phyloP scores from a whole-genome alignment of 228 moss, liverwort and hornwort genomes.

The Sphagnum magellanicum region DNA sequence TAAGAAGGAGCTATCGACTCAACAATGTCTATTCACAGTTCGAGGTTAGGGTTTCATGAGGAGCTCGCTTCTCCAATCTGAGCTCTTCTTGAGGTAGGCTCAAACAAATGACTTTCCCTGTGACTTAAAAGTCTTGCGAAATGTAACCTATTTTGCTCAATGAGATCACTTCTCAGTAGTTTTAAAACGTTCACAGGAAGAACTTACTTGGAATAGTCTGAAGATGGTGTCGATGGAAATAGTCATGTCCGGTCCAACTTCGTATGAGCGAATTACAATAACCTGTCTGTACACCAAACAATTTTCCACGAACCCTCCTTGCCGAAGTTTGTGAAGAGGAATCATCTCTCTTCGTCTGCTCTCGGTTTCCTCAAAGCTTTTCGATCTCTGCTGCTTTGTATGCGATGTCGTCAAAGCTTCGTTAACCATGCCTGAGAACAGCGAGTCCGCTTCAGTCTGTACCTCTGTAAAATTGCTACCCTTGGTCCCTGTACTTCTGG shows the following conservation, averaged over 20 bases:
- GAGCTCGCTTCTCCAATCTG: no score
- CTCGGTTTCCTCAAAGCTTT: not conserved
- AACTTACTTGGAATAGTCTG: conserved; percentile 1
- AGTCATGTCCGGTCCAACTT: not conserved
- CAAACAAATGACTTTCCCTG: no score
- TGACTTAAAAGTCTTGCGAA: no score
- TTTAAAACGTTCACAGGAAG: no score
- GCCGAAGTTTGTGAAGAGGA: not conserved
- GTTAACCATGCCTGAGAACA: not conserved
- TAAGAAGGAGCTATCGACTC: no score
- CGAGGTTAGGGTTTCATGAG: no score
- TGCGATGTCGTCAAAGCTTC: not conserved
- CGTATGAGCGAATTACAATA: not conserved
- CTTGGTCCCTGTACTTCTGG: no score
- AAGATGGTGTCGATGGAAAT: not conserved
- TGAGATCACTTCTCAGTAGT: no score
- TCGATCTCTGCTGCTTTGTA: not conserved
- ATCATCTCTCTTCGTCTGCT: not conserved
- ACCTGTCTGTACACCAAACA: conserved; percentile 7
- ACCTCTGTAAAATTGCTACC: no score
- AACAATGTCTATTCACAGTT: no score
- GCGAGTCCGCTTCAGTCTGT: not conserved
- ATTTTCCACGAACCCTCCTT: not conserved
- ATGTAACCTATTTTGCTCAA: no score
- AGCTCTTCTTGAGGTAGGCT: no score